Conservation (phyloP, 2,329 filamentous ascomycete genomes). For the Pseudopyricularia javanii region DNA sequence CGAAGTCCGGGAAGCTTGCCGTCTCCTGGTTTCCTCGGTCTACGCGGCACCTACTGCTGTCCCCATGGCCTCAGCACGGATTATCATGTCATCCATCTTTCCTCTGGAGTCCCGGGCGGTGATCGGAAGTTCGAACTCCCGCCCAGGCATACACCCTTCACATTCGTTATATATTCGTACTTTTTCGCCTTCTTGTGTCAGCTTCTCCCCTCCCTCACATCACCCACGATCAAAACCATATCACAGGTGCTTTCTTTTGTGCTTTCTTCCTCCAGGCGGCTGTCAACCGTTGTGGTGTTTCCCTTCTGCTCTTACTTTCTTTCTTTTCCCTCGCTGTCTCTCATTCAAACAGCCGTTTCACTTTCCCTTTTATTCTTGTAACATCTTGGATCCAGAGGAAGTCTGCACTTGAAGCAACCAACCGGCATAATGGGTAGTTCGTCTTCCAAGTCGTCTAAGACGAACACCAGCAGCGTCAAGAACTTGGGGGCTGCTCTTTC, state of each 20-base stretch:
- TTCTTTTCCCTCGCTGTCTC: background rate
- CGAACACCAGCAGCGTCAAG: background rate
- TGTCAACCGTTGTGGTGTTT: background rate
- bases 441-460: background rate
- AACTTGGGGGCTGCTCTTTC: slow-evolving; percentile 11
- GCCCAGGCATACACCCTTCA: background rate
- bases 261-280: background rate
- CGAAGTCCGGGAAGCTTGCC: too few relatives aligned
- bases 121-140: background rate
- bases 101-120: too few relatives aligned
- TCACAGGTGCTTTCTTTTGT: background rate
- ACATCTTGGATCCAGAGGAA: background rate
- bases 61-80: background rate
- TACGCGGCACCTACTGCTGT: background rate
- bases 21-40: background rate
- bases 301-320: background rate
- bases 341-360: background rate
- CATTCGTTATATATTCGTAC: background rate
- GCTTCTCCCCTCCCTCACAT: background rate
- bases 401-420: background rate
- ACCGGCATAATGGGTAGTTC: background rate
- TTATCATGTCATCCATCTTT: background rate
- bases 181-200: background rate
- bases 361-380: background rate
- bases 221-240: too few relatives aligned